phyloP scores from a whole-genome alignment of 306 rosid species.

The Sphenostylis stenocarpa region DNA sequence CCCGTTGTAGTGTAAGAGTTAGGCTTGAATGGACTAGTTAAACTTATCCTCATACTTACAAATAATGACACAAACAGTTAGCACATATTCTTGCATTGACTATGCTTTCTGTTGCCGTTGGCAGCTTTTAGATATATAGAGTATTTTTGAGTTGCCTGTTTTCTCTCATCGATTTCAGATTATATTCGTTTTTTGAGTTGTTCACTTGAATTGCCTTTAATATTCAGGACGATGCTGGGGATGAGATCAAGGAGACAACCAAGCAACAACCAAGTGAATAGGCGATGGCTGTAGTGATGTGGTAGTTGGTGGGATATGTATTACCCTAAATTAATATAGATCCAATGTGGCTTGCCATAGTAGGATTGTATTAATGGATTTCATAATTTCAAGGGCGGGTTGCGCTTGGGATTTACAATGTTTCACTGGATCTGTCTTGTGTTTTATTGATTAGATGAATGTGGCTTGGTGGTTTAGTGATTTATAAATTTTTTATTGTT shows the following conservation, averaged over 20 bases:
- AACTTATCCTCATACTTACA: neutral
- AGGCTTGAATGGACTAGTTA: neutral
- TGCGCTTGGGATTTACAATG: slow-evolving; percentile 40
- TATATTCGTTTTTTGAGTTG: neutral
- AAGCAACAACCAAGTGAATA: slow-evolving; percentile 56
- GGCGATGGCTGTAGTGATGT: slow-evolving; percentile 52
- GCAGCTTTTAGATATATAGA: neutral
- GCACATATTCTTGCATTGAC: neutral
- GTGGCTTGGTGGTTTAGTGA: slow-evolving; percentile 40
- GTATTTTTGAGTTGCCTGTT: neutral
- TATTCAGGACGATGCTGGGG: slow-evolving; percentile 85
- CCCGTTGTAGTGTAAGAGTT: neutral
- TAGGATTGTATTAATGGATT: slow-evolving; percentile 43
- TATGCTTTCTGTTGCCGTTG: neutral
- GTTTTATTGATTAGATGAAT: slow-evolving; percentile 50
- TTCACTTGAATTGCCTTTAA: neutral
- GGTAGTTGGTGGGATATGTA: slow-evolving; percentile 40
- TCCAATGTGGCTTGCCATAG: slow-evolving; percentile 50
- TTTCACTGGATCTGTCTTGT: slow-evolving; percentile 44
- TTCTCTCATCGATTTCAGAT: neutral
- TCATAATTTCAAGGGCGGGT: slow-evolving; percentile 36
- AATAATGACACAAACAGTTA: neutral
- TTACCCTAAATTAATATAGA: slow-evolving; percentile 37
- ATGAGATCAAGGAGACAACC: slow-evolving; percentile 90
- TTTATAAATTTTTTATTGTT: slow-evolving; percentile 17